Evolutionary conservation across 306 rosid genomes (phyloP).

Genomic region (Biancaea sappan): DNA sequence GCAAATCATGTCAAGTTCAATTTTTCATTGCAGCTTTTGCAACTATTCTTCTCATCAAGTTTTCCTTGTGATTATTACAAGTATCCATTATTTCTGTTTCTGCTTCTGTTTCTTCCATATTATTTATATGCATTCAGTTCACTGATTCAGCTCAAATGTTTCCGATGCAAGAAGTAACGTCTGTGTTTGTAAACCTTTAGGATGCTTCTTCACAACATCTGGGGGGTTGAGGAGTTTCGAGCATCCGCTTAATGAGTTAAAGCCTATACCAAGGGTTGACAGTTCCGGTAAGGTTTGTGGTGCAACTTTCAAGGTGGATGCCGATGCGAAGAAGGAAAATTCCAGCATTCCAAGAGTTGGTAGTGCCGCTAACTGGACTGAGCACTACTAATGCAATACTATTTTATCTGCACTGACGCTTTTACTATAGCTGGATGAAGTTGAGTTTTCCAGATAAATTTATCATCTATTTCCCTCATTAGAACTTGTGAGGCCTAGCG

Average conservation of each 20-base stretch:
- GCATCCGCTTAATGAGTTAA: conserved; percentile 90
- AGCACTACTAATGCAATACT: conserved; percentile 56
- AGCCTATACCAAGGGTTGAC: conserved; percentile 93
- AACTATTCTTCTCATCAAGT: conserved; percentile 17
- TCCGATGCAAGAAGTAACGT: conserved; percentile 28
- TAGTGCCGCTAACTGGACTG: conserved; percentile 97
- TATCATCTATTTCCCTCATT: conserved; percentile 31
- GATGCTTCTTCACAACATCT: conserved; percentile 83
- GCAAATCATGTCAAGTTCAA: background rate
- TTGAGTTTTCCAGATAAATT: conserved; percentile 31
- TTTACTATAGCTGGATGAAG: conserved; percentile 32
- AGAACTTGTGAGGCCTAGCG: conserved; percentile 31
- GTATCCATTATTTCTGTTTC: background rate
- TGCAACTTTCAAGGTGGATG: conserved; percentile 84
- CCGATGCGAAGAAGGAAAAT: conserved; percentile 64
- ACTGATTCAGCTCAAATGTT: background rate
- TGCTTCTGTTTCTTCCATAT: background rate
- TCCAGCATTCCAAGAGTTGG: conserved; percentile 96
- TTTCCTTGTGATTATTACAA: background rate
- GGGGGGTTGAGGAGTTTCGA: conserved; percentile 95
- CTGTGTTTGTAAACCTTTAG: conserved; percentile 40
- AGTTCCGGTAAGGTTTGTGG: conserved; percentile 88
- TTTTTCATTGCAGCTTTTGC: conserved; percentile 14
- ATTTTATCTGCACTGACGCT: conserved; percentile 33
- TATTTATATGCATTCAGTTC: conserved; percentile 4